Percentiles rank a stretch among this genome's conserved stretches.
phyloP scores from a whole-genome alignment of 768 basidiomycete genomes.

The Pisolithus orientalis region DNA sequence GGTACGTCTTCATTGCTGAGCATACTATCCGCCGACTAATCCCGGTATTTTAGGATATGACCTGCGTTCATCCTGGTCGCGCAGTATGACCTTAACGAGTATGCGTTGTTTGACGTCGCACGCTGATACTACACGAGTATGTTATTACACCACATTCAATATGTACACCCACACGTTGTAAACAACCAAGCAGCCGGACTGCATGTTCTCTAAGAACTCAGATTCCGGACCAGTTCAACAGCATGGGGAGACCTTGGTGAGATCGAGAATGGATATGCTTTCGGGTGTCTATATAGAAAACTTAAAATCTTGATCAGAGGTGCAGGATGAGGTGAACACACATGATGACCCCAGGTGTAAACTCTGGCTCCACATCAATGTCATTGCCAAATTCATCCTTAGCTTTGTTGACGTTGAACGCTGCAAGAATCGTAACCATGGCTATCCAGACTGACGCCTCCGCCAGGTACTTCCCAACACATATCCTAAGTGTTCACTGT shows the following conservation, averaged over 20 bases:
- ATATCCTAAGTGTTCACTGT: conserved; percentile 10
- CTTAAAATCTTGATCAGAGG: neutral
- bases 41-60: conserved; percentile 15
- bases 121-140: too few species aligned
- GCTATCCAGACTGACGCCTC: conserved; percentile 21
- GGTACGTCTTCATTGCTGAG: conserved; percentile 13
- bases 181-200: conserved; percentile 13
- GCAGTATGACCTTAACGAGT: neutral
- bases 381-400: conserved; percentile 26
- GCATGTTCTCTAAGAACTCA: conserved; percentile 2
- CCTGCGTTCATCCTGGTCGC: too few species aligned
- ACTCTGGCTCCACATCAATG: conserved; percentile 20
- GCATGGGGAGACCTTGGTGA: conserved; percentile 9
- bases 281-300: conserved; percentile 6
- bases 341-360: conserved; percentile 22
- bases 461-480: conserved; percentile 22
- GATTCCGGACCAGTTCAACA: conserved; percentile 9
- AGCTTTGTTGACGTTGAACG: conserved; percentile 25
- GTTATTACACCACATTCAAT: neutral
- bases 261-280: conserved; percentile 16
- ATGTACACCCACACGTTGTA: conserved; percentile 5
- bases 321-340: conserved; percentile 5
- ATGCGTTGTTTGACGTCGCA: neutral
- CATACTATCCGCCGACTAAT: neutral
- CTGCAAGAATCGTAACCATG: conserved; percentile 19